Evolutionary conservation across 345 rosid species (phyloP), one percentile per base, ranked within the genome.

Genomic region (Moricandia arvensis): DNA sequence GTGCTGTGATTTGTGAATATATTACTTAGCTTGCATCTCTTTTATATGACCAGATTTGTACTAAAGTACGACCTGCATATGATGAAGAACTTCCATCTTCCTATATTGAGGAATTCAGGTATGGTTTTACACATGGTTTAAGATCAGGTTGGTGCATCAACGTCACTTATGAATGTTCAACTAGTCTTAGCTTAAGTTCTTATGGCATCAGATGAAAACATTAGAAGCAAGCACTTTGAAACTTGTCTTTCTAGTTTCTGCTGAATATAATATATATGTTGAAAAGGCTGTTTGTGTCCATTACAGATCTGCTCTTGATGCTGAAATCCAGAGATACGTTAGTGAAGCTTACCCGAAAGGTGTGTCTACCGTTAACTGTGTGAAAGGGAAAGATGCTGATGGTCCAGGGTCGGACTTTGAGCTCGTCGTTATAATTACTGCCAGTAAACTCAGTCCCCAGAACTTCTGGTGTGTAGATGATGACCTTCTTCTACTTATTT

Each of bases 271-370:
- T 18, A 26, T 63, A 51, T 21, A 51, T 8, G 66, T 73, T 77
- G 66, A 43, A 34, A 24, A 54, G 12, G 53, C 59, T 63, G 49
- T 53, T 75, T 77, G 0, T 71, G 27, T 33, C 26, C 47, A 18
- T 85, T 81, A 71, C 87, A 95, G 99, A 78, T 83, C 69, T 85
- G 87, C 97, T 72, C 80, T 95, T 49, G 99, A 95, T 77, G 91
- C 89, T 29, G 98, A 95, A 81, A 73, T 93, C 53, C 85, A 85
- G 31, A 90, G 84, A 83, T 95, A 95, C 79, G 94, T 84, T 53
- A 87, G 84, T 62, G 99, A 93, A 81, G 89, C 93, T 74, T 95
- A 92, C 82, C 97, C 98, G 7, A 95, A 90, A 82, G 99, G 99
- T 70, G 72, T 91, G 29, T 89, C 85, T 83, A 81, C 93, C 2